Percentiles rank a stretch among this genome's conserved stretches.
phyloP scores from a whole-genome alignment of 225 moss, liverwort and hornwort species.

The Pseudisothecium myosuroides region DNA sequence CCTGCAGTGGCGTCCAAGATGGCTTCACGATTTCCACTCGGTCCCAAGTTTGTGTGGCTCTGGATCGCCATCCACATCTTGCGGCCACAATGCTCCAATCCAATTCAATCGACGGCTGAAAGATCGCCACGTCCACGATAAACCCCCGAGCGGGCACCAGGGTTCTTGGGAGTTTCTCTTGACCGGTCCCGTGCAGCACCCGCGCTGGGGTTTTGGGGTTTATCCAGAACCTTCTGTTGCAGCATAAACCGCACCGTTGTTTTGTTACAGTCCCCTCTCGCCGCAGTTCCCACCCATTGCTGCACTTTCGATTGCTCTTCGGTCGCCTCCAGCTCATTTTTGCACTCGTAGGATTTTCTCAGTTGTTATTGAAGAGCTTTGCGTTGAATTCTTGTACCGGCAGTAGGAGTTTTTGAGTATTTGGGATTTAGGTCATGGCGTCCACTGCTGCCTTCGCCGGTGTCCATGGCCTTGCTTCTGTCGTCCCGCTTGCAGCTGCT shows the following conservation, averaged over 20 bases:
- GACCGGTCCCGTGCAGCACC: not conserved
- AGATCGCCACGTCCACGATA: not conserved
- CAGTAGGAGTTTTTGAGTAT: not conserved
- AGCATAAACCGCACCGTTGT: not conserved
- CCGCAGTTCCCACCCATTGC: not conserved
- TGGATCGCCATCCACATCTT: not conserved
- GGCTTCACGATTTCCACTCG: not conserved
- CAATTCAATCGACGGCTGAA: not conserved
- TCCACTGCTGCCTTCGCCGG: slow-evolving; percentile 10
- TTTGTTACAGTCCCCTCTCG: not conserved
- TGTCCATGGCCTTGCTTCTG: slow-evolving; percentile 7
- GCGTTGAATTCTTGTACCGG: not conserved
- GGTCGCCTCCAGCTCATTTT: not conserved
- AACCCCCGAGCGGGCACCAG: not conserved
- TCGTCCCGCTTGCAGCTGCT: not conserved
- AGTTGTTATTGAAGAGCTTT: not conserved
- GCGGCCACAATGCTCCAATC: not conserved
- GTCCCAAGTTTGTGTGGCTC: not conserved
- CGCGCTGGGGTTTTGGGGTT: slow-evolving; percentile 32
- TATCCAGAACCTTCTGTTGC: not conserved
- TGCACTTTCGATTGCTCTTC: not conserved
- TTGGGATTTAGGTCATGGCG: slow-evolving; percentile 11
- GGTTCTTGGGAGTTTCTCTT: not conserved
- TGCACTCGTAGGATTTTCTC: not conserved
- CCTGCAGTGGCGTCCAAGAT: not conserved